Evolutionary conservation across 176 grass and related monocot genomes (phyloP), one percentile per base, ranked within the genome.

Genomic region (Oryza officinalis): DNA sequence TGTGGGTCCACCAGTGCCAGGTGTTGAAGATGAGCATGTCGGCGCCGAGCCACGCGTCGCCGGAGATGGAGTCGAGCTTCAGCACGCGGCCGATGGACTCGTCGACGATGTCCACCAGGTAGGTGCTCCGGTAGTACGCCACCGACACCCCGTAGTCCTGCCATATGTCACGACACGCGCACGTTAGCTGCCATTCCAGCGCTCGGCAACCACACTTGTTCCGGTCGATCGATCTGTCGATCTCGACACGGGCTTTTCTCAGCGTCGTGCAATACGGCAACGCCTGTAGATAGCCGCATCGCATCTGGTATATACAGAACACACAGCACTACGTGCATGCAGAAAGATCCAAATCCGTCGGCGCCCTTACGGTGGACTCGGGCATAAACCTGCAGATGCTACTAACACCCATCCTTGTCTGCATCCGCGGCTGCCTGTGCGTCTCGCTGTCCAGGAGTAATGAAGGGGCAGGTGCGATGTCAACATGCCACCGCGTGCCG

Each of bases 1-100:
- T 99, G 96, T 99, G 96, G 18, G 96, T 94, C 96, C 96, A 99
- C 96, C 96, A 99, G 65, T 99, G 96, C 93, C 96, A 96, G 0
- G 93, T 90, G 87, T 99, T 99, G 91, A 99, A 95, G 75, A 96
- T 46, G 76, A 99, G 73, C 61, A 96, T 27, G 86, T 99, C 78
- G 18, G 85, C 70, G 31, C 80, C 91, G 46, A 91, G 79, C 96
- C 96, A 99, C 25, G 91, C 83, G 14, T 81, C 65, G 75, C 93
- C 96, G 88, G 73, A 80, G 71, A 99, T 99, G 80, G 89, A 90
- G 70, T 94, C 89, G 26, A 99, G 89, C 85, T 90, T 96, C 4
- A 99, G 83, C 74, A 99, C 93, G 60, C 96, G 89, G n/a, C 93
- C 93, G 25, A 87, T 57, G 28, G 85, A 15, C 82, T 92, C 89